Evolutionary conservation across 257 asterid genomes (phyloP).

Genomic region (Ajuga chamaepitys): DNA sequence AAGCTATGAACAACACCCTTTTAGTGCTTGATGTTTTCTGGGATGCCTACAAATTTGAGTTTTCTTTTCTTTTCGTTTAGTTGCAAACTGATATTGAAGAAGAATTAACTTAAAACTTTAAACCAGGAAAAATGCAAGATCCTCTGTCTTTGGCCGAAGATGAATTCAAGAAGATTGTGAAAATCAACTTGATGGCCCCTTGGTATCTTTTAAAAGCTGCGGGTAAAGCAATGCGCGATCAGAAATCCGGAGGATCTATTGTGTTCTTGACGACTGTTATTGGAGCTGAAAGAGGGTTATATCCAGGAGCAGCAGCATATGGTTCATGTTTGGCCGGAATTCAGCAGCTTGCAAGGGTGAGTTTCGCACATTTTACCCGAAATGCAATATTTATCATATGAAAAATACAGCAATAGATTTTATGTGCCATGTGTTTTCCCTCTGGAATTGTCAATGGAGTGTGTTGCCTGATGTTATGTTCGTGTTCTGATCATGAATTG

Average conservation of each 20-base stretch:
- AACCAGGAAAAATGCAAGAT: conserved; percentile 83
- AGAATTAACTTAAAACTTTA: conserved; percentile 7
- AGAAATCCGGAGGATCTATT: conserved; percentile 78
- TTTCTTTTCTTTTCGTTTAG: neutral
- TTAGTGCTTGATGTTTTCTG: neutral
- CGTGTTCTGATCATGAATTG: neutral
- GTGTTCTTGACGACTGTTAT: conserved; percentile 63
- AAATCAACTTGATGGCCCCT: conserved; percentile 61
- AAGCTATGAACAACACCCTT: too few relatives aligned
- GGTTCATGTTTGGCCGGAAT: conserved; percentile 92
- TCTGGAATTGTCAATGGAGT: neutral
- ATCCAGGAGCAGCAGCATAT: conserved; percentile 93
- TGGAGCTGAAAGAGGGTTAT: conserved; percentile 88
- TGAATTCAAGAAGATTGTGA: conserved; percentile 73
- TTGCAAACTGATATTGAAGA: neutral
- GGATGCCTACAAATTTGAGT: neutral
- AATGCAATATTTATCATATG: neutral
- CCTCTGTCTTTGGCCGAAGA: conserved; percentile 53
- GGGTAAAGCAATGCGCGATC: conserved; percentile 66
- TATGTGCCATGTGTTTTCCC: neutral
- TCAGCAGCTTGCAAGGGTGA: conserved; percentile 86
- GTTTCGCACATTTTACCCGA: conserved; percentile 6
- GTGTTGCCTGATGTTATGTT: neutral
- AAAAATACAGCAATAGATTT: too few relatives aligned
- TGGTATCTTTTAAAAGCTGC: conserved; percentile 86